Evolutionary conservation across 352 stramenopile species (phyloP), one percentile per base, ranked within the genome.

Genomic region (Pythium aristosporum): DNA sequence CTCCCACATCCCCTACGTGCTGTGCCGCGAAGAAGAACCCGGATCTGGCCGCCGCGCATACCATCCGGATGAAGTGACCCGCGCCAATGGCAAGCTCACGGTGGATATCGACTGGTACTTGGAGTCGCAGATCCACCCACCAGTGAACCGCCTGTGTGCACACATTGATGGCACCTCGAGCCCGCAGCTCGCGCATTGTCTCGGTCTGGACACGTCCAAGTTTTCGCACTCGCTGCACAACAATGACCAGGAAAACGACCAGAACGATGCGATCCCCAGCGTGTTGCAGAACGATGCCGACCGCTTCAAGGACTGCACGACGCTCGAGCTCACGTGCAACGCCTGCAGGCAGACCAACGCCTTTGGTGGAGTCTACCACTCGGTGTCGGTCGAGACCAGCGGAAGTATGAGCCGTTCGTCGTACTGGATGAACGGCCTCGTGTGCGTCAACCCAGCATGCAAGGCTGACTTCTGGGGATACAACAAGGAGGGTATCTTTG

Each of bases 1-100:
- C n/a, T 97, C 98, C 48, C 97, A 99, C 75, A 99, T 99, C 74
- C 92, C 96, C 7, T 99, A 99, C 68, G 91, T 99, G 30, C 96
- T 99, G 30, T 99, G 94, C 65, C 79, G 85, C 21, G 82, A 94
- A 68, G 83, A 95, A 72, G 84, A 97, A 42, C 73, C 80, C 30
- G 83, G 85, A 13, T 90, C 75, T 50, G 77, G 74, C 0, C 77
- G 85, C 21, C 80, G 87, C 23, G 84, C 92, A 18, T 96, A 94
- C 65, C 89, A 97, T 68, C 85, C 93, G 1, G 88, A 97, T 36
- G 89, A 97, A 46, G 85, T 96, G 49, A 77, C 74, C 58, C 76
- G 80, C 20, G 74, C 89, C 23, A 78, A 74, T 41, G 89, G 83
- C 54, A 83, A 91, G 65, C 88, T 98, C 15, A 88, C 88, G 15